A percentile compares a stretch with the other conserved stretches of the same genome.
phyloP scores from a whole-genome alignment of 495 filamentous ascomycete genomes.

The Thozetella sp. region DNA sequence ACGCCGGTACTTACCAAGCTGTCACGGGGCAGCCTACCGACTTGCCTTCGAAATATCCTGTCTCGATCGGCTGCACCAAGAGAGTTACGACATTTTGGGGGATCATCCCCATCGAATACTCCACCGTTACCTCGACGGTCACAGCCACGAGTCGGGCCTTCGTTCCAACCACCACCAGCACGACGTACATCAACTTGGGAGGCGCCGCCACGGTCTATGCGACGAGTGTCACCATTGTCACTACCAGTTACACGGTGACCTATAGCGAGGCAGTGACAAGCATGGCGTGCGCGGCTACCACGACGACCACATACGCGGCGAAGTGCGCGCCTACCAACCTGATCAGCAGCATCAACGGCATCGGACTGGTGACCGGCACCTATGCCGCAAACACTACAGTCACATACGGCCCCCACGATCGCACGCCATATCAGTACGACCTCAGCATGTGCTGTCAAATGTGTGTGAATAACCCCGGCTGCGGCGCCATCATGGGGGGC shows the following conservation, averaged over 20 bases:
- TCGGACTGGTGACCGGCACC: constrained; percentile 13
- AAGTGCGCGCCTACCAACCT: constrained; percentile 26
- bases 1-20: constrained; percentile 19
- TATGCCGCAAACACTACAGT: constrained; percentile 19
- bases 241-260: constrained; percentile 11
- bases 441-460: constrained; percentile 21
- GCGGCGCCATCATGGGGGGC: constrained; percentile 59
- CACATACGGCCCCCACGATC: constrained; percentile 14
- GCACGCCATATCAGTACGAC: constrained; percentile 10
- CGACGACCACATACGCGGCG: constrained; percentile 18
- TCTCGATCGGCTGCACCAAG: constrained; percentile 15
- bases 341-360: constrained; percentile 16
- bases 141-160: constrained; percentile 16
- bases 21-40: constrained; percentile 17
- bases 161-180: constrained; percentile 10
- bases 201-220: constrained; percentile 8
- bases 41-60: constrained; percentile 15
- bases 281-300: constrained; percentile 16
- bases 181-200: not conserved
- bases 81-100: constrained; percentile 8
- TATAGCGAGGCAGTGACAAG: constrained; percentile 6
- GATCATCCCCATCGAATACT: constrained; percentile 15
- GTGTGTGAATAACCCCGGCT: constrained; percentile 50
- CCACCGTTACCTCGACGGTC: constrained; percentile 15
- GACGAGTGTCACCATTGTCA: constrained; percentile 10